These are phyloP conservation scores for Globisporangium mamillatum DNA, from an alignment of 352 stramenopile species.

Conservation along the genomic window DNA sequence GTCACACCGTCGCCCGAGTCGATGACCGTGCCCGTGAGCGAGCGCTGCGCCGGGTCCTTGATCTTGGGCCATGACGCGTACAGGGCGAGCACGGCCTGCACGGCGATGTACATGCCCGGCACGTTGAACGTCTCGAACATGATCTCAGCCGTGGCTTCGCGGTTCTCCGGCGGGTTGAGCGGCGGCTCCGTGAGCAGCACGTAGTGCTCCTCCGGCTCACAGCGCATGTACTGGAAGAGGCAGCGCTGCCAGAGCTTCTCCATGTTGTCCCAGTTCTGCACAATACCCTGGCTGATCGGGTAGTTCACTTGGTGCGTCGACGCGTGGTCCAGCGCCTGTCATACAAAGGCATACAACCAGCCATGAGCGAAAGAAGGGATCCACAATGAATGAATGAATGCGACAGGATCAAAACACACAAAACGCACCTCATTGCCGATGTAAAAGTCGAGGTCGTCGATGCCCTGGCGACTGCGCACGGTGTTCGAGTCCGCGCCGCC, in stretches of 20 bases:
- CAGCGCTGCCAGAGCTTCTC: slow-evolving; percentile 93
- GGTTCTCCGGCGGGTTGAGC: slow-evolving; percentile 94
- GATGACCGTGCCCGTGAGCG: slow-evolving; percentile 93
- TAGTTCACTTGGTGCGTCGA: slow-evolving; percentile 93
- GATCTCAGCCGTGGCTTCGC: slow-evolving; percentile 94
- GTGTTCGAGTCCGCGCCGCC: slow-evolving; percentile 56
- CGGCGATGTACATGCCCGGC: slow-evolving; percentile 92
- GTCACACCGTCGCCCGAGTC: slow-evolving; percentile 94
- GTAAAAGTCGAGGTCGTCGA: slow-evolving; percentile 96
- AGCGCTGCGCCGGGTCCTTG: slow-evolving; percentile 80
- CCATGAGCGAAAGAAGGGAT: not conserved
- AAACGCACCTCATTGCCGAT: slow-evolving; percentile 85
- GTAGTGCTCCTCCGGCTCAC: slow-evolving; percentile 93
- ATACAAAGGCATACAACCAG: not conserved
- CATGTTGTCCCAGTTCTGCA: slow-evolving; percentile 96
- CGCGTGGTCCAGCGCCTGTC: slow-evolving; percentile 73
- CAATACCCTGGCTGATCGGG: slow-evolving; percentile 85
- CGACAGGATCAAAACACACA: not conserved
- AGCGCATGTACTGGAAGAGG: slow-evolving; percentile 93
- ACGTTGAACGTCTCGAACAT: slow-evolving; percentile 98
- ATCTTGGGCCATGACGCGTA: slow-evolving; percentile 93
- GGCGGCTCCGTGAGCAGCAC: slow-evolving; percentile 90
- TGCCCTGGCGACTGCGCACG: slow-evolving; percentile 84
- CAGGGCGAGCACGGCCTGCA: slow-evolving; percentile 93
- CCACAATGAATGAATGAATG: not conserved